These are phyloP conservation scores for Aspergillus sp. DNA, from an alignment of 2,329 filamentous ascomycete species.

Conservation along the genomic window DNA sequence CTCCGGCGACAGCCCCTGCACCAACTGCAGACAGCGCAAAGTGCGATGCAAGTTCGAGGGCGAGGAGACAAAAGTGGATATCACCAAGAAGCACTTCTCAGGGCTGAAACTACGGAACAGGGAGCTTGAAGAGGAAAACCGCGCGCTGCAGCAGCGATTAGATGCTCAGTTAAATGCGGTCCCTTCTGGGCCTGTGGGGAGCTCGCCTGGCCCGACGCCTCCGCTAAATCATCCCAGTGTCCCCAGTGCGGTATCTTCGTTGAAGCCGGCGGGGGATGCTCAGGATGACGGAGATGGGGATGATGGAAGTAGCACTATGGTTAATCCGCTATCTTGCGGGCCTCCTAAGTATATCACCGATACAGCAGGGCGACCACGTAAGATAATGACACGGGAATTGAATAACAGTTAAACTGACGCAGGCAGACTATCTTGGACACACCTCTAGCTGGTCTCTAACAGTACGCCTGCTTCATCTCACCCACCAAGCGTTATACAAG, in stretches of 20 bases:
- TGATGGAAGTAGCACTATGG: neutral
- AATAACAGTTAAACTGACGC: neutral
- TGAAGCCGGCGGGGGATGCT: neutral
- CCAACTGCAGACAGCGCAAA: conserved; percentile 1
- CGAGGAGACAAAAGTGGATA: conserved; percentile 1
- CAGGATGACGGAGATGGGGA: neutral
- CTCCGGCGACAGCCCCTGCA: conserved; percentile 1
- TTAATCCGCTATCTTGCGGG: conserved; percentile 3
- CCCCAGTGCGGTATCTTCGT: too few species aligned
- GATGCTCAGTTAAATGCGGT: neutral
- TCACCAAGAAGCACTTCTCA: conserved; percentile 5
- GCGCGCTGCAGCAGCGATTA: neutral
- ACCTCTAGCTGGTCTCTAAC: conserved; percentile 10
- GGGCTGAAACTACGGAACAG: neutral
- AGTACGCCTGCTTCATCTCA: conserved; percentile 2
- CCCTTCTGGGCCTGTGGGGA: neutral
- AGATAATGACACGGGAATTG: neutral
- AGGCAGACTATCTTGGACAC: conserved; percentile 3
- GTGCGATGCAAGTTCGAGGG: conserved; percentile 5
- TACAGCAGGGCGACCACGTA: conserved; percentile 1
- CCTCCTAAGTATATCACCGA: conserved; percentile 5
- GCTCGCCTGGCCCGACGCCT: neutral
- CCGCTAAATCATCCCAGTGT: too few species aligned
- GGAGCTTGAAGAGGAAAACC: conserved; percentile 5
- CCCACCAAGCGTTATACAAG: conserved; percentile 4